Evolutionary conservation across 768 basidiomycete genomes (phyloP).

Genomic region (Boletus insuetus): DNA sequence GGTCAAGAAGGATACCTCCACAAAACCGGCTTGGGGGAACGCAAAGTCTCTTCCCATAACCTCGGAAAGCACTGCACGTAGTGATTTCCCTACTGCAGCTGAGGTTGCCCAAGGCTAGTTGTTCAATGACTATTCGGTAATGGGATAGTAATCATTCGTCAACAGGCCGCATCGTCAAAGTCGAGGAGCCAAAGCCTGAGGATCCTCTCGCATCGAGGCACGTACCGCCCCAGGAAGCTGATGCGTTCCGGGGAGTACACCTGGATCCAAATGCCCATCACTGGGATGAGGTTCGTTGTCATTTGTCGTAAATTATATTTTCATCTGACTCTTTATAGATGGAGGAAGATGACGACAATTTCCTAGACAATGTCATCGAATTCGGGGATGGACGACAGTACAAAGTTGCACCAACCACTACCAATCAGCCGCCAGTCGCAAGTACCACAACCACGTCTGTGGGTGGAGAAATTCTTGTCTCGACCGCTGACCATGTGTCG

Average conservation of each 20-base stretch:
- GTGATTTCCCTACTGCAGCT: conserved; percentile 94
- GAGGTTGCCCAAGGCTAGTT: conserved; percentile 84
- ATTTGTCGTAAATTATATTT: conserved; percentile 3
- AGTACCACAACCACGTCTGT: conserved; percentile 8
- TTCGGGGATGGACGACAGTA: conserved; percentile 95
- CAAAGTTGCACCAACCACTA: conserved; percentile 60
- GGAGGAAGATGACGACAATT: conserved; percentile 91
- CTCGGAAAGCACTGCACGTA: conserved; percentile 42
- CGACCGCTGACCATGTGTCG: conserved; percentile 20
- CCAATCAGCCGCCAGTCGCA: conserved; percentile 26
- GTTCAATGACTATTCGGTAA: neutral
- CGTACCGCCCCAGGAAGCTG: conserved; percentile 78
- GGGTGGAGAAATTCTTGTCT: conserved; percentile 13
- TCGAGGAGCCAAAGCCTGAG: conserved; percentile 45
- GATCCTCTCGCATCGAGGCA: conserved; percentile 50
- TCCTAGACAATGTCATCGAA: conserved; percentile 85
- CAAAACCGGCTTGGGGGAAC: conserved; percentile 74
- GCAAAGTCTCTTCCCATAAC: conserved; percentile 38
- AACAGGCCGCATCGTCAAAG: conserved; percentile 20
- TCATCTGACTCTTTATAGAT: conserved; percentile 46
- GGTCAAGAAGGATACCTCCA: conserved; percentile 30
- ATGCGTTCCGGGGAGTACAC: conserved; percentile 93
- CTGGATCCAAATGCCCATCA: conserved; percentile 92
- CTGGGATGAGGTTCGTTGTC: conserved; percentile 88
- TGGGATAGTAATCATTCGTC: conserved; percentile 13